A percentile compares a stretch with the other conserved stretches of the same genome.
Conservation (phyloP, 2,329 filamentous ascomycete species). For the Claviceps humidiphila region DNA sequence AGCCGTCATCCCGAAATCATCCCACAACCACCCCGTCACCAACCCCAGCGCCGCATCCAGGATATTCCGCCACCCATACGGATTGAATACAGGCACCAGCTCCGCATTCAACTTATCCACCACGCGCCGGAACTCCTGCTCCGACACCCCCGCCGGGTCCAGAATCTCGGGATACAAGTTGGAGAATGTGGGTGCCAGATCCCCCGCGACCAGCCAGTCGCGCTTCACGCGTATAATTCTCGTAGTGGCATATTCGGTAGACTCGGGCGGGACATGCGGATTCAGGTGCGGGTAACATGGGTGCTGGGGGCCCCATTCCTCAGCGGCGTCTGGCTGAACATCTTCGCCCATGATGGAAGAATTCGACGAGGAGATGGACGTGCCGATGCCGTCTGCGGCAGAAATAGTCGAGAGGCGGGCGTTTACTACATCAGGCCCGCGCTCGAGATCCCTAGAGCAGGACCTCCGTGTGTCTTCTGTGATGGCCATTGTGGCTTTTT, state of each 20-base stretch:
- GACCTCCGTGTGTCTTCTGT: conserved; percentile 22
- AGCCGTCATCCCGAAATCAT: conserved; percentile 68
- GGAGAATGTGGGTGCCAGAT: conserved; percentile 83
- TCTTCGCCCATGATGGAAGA: conserved; percentile 52
- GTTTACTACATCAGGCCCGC: conserved; percentile 33
- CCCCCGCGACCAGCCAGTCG: conserved; percentile 83
- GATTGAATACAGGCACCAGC: conserved; percentile 65
- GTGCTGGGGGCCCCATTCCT: conserved; percentile 85
- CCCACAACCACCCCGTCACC: conserved; percentile 87
- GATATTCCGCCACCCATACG: conserved; percentile 63
- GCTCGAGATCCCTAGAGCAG: conserved; percentile 40
- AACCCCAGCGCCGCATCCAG: conserved; percentile 69
- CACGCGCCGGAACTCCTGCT: conserved; percentile 73
- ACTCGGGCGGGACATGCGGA: conserved; percentile 71
- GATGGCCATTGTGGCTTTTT: conserved; percentile 32
- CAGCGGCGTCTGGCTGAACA: conserved; percentile 52
- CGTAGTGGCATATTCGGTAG: conserved; percentile 61
- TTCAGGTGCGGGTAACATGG: conserved; percentile 92
- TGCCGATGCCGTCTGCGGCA: conserved; percentile 37
- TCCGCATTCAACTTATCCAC: conserved; percentile 73
- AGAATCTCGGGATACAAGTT: conserved; percentile 95
- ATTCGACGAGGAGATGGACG: conserved; percentile 40
- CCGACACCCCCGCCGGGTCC: conserved; percentile 66
- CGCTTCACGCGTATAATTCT: conserved; percentile 83
- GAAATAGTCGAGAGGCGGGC: conserved; percentile 35